Evolutionary conservation across 1,284 basidiomycete species (phyloP).

Genomic region (Coniophora puteana): DNA sequence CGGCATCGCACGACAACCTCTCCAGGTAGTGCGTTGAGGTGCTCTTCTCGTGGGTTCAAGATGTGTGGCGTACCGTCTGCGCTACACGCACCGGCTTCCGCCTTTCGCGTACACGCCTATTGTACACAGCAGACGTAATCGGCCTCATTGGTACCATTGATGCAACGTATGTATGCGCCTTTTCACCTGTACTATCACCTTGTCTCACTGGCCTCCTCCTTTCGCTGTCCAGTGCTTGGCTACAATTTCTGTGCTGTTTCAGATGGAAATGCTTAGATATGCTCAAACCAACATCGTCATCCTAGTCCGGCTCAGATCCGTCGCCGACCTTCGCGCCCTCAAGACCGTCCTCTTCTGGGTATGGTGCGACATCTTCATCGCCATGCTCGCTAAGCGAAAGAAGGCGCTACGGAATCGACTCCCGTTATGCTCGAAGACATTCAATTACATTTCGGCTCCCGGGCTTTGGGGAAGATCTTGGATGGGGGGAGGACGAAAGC

Average conservation of each 20-base stretch:
- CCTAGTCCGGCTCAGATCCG: slow-evolving; percentile 43
- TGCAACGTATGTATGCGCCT: slow-evolving; percentile 37
- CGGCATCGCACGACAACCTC: slow-evolving; percentile 48
- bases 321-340: slow-evolving; percentile 47
- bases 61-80: slow-evolving; percentile 57
- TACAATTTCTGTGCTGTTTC: background rate
- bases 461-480: slow-evolving; percentile 46
- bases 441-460: slow-evolving; percentile 45
- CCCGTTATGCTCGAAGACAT: slow-evolving; percentile 56
- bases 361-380: slow-evolving; percentile 63
- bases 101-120: slow-evolving; percentile 51
- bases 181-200: too few relatives aligned
- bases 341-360: slow-evolving; percentile 55
- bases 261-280: slow-evolving; percentile 22
- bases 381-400: slow-evolving; percentile 40
- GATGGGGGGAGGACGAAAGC: slow-evolving; percentile 43
- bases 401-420: slow-evolving; percentile 33
- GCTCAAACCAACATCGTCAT: slow-evolving; percentile 42
- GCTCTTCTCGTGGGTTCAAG: slow-evolving; percentile 52
- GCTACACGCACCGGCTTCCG: slow-evolving; percentile 50
- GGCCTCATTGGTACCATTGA: slow-evolving; percentile 38
- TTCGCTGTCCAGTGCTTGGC: too few relatives aligned
- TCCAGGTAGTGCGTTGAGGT: slow-evolving; percentile 50
- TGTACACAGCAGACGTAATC: slow-evolving; percentile 45
- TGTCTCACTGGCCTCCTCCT: too few relatives aligned